Base-by-base conservation (phyloP, 164 flowering plant species). In the Tetrastigma voinierianum region DNA sequence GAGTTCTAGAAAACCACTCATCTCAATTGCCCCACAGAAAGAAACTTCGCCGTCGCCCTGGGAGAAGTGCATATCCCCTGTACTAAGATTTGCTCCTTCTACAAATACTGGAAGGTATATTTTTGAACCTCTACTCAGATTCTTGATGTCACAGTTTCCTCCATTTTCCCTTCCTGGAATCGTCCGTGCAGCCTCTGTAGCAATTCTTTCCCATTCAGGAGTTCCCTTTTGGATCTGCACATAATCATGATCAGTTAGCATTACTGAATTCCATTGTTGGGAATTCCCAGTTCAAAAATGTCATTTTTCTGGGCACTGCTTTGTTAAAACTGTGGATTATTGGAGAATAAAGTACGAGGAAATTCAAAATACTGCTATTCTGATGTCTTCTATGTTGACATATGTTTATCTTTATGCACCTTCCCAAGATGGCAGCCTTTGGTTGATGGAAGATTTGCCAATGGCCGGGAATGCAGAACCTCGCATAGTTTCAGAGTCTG, bases 31-130 rank as follows among this genome's bases (percentile, higher is more conserved):
- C n/a, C 99, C 94, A 61, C 97, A 95, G 78, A 95, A 95, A 14
- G 99, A 78, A 17, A 95, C 83, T 76, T 95, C 96, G 23, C 97
- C 97, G 72, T 90, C 99, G 15, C 97, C 99, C 71, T 94, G 99
- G 47, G 97, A 92, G 59, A 92, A 95, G 68, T 95, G 99, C 99
- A 95, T 95, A 72, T 95, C 97, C 16, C 99, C 97, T 0, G 94
- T 87, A 61, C 97, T 92, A n/a, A 95, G 75, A 63, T 89, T 90
- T 46, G 94, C 98, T 72, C 97, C 97, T 19, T 95, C 96, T 4
- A 92, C 86, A 72, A 95, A 90, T 18, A 90, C 92, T n/a, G 97
- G 99, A 61, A 92, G 93, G 74, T 89, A 89, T 71, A 95, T 66
- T 60, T 92, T 95, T 56, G 98, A 92, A 46, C 99, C 97, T 73